Evolutionary conservation across 805 yeast genomes (phyloP).

Genomic region (Hanseniaspora vineae): DNA sequence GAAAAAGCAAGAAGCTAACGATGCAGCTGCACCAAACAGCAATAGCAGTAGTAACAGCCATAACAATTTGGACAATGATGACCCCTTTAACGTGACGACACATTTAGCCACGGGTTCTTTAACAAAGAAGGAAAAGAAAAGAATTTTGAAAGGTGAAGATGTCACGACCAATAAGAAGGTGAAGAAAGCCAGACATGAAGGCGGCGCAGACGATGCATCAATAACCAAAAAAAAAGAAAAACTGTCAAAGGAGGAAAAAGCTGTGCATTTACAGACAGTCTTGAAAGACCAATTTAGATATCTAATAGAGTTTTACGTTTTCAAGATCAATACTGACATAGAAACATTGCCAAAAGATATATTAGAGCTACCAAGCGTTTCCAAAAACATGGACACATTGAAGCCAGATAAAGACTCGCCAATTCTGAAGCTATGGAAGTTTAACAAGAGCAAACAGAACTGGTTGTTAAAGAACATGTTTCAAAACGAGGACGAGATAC

Average conservation of each 20-base stretch:
- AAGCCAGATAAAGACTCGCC: slow-evolving; percentile 4
- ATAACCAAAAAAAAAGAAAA: slow-evolving; percentile 17
- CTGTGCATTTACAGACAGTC: slow-evolving; percentile 10
- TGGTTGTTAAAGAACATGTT: slow-evolving; percentile 24
- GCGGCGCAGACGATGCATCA: slow-evolving; percentile 1
- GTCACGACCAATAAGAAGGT: slow-evolving; percentile 8
- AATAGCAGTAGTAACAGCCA: background rate
- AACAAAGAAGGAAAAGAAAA: slow-evolving; percentile 19
- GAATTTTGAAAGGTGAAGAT: slow-evolving; percentile 16
- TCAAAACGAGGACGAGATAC: slow-evolving; percentile 11
- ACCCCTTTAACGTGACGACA: slow-evolving; percentile 24
- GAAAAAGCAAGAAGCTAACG: slow-evolving; percentile 7
- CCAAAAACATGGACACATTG: slow-evolving; percentile 8
- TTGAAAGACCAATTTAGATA: slow-evolving; percentile 24
- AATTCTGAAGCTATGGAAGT: slow-evolving; percentile 24
- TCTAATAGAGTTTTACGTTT: slow-evolving; percentile 21
- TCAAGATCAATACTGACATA: slow-evolving; percentile 11
- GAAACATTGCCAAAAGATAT: slow-evolving; percentile 13
- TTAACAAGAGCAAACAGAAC: slow-evolving; percentile 25
- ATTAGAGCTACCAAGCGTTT: slow-evolving; percentile 13
- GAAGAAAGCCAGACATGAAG: slow-evolving; percentile 10
- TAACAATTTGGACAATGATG: slow-evolving; percentile 11
- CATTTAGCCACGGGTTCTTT: slow-evolving; percentile 24
- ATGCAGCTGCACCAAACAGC: background rate
- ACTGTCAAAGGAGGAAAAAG: slow-evolving; percentile 17